These are phyloP conservation scores for Mycena floridula DNA, from an alignment of 768 basidiomycete species.

Conservation along the genomic window DNA sequence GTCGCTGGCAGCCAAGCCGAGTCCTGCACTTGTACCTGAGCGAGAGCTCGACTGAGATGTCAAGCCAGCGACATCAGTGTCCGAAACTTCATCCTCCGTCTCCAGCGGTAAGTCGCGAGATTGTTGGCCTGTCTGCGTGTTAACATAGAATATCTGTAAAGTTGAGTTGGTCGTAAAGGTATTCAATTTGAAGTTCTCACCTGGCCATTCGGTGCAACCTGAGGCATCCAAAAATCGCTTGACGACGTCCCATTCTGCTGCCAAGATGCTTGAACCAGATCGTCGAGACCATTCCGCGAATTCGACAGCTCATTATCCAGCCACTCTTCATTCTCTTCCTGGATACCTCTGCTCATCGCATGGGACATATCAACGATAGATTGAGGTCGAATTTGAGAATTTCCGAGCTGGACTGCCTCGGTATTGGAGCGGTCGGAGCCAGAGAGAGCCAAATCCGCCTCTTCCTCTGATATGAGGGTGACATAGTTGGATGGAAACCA, in stretches of 20 bases:
- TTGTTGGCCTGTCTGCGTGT: conserved; percentile 79
- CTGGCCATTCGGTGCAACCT: conserved; percentile 77
- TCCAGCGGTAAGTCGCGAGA: conserved; percentile 82
- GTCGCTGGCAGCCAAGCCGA: conserved; percentile 28
- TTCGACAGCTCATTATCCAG: conserved; percentile 36
- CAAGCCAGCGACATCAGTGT: conserved; percentile 56
- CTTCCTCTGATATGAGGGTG: conserved; percentile 67
- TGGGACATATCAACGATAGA: conserved; percentile 44
- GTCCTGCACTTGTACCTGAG: conserved; percentile 45
- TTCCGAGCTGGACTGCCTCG: conserved; percentile 22
- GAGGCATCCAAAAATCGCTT: conserved; percentile 89
- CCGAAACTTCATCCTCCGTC: conserved; percentile 56
- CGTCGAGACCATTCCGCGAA: conserved; percentile 27
- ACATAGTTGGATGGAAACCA: conserved; percentile 99
- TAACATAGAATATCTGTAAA: conserved; percentile 89
- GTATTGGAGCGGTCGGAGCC: conserved; percentile 39
- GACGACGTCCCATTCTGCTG: conserved; percentile 25
- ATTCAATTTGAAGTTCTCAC: conserved; percentile 32
- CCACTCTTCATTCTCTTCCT: conserved; percentile 53
- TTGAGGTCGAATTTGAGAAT: conserved; percentile 17
- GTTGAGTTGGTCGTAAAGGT: background rate
- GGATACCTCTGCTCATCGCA: conserved; percentile 36
- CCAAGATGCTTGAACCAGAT: conserved; percentile 24
- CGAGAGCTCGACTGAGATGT: conserved; percentile 50
- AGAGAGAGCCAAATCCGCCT: conserved; percentile 63